Percentiles rank a stretch among this genome's conserved stretches.
These are phyloP conservation scores for Wallacemonas collosoma DNA, from an alignment of 208 protist genomes.

Conservation along the genomic window DNA sequence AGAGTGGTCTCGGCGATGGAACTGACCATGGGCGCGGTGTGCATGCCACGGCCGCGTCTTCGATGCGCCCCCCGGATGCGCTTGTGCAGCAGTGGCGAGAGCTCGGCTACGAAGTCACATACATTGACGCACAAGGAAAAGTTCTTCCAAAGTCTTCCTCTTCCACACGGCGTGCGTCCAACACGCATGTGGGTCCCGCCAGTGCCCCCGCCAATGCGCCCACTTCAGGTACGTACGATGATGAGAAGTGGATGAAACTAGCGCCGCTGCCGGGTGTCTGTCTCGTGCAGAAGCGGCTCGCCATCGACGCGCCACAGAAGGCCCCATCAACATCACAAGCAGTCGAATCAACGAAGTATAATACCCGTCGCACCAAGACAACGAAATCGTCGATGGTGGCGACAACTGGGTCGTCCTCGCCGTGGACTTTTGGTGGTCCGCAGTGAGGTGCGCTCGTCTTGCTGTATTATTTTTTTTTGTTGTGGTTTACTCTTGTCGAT, in stretches of 20 bases:
- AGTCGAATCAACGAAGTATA: neutral
- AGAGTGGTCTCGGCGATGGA: no score
- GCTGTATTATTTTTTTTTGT: no score
- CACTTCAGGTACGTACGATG: neutral
- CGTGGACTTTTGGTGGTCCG: no score
- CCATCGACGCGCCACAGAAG: conserved; percentile 10
- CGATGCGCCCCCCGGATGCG: conserved; percentile 14
- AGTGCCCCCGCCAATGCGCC: neutral
- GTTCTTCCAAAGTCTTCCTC: conserved; percentile 8
- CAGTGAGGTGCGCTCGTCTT: no score
- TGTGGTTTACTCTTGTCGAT: no score
- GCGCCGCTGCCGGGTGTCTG: conserved; percentile 60
- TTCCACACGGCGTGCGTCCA: no score
- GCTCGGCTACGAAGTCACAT: conserved; percentile 76
- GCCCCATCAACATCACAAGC: neutral
- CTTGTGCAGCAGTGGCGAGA: conserved; percentile 63
- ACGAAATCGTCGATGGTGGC: no score
- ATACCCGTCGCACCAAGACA: no score
- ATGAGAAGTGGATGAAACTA: conserved; percentile 40
- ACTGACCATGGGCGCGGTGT: no score
- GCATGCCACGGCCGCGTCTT: neutral
- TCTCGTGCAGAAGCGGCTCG: conserved; percentile 55
- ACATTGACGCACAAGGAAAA: conserved; percentile 35
- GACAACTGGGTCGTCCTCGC: no score
- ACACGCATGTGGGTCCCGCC: no score